Evolutionary conservation across 768 basidiomycete genomes (phyloP).

Genomic region (Steccherinum ochraceum): DNA sequence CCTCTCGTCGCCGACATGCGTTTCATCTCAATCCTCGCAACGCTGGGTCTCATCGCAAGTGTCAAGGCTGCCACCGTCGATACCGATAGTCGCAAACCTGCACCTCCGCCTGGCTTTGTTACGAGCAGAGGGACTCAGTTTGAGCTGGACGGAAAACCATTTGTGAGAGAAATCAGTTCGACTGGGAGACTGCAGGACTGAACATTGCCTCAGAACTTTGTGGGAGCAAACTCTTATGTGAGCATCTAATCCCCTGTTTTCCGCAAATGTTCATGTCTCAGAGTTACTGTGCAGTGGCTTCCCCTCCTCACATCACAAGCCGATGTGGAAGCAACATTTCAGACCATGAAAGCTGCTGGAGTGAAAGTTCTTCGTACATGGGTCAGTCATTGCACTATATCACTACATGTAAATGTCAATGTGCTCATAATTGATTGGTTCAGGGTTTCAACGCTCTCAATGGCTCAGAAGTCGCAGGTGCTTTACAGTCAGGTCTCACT

Average conservation of each 20-base stretch:
- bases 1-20: too few species aligned
- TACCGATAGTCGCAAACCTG: neutral
- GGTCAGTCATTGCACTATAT: constrained; percentile 23
- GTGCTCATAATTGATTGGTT: neutral
- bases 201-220: constrained; percentile 30
- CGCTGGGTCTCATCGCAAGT: too few species aligned
- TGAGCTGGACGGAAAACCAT: constrained; percentile 43
- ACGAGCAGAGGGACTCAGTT: constrained; percentile 19
- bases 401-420: neutral
- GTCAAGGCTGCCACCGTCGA: too few species aligned
- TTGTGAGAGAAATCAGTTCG: constrained; percentile 27
- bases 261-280: neutral
- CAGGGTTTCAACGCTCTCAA: constrained; percentile 37
- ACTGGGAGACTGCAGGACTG: too few species aligned
- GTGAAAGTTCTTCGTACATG: constrained; percentile 51
- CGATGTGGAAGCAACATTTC: constrained; percentile 45
- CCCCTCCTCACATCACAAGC: constrained; percentile 39
- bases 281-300: constrained; percentile 40
- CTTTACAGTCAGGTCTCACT: constrained; percentile 36
- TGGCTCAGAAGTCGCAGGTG: constrained; percentile 37
- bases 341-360: constrained; percentile 40
- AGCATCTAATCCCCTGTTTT: constrained; percentile 9
- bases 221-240: constrained; percentile 51
- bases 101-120: constrained; percentile 17
- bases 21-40: too few species aligned